A percentile compares a stretch with the other conserved stretches of the same genome.
Conservation (phyloP, 2,329 filamentous ascomycete genomes). For the Talaromyces piceae region DNA sequence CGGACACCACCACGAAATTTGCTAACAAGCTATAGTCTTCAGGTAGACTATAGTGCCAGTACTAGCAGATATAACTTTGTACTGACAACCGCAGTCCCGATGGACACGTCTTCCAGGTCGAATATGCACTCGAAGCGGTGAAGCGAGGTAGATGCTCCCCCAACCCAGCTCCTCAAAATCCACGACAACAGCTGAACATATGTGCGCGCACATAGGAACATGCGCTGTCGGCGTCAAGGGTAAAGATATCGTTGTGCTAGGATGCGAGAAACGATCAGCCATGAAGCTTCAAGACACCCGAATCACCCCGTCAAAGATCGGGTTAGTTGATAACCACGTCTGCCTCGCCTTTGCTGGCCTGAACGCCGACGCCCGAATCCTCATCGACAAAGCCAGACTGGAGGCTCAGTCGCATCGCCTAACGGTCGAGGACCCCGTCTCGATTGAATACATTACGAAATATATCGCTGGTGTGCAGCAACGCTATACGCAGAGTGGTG, state of each 20-base stretch:
- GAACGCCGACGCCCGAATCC: conserved; percentile 94
- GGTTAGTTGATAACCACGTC: conserved; percentile 89
- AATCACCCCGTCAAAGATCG: conserved; percentile 98
- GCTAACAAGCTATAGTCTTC: conserved; percentile 63
- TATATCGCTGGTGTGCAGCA: conserved; percentile 97
- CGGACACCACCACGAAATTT: conserved; percentile 13
- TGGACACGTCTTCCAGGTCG: conserved; percentile 98
- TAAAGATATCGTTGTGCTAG: conserved; percentile 84
- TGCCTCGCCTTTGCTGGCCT: conserved; percentile 95
- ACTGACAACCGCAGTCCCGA: conserved; percentile 65
- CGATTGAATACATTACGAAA: conserved; percentile 99
- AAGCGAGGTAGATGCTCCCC: conserved; percentile 66
- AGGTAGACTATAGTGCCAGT: conserved; percentile 46
- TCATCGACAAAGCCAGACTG: conserved; percentile 95
- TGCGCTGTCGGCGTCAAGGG: conserved; percentile 98
- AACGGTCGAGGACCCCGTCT: conserved; percentile 94
- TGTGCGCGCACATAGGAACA: conserved; percentile 56
- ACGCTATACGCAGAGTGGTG: conserved; percentile 96
- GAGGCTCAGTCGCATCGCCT: conserved; percentile 96
- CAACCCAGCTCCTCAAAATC: neutral
- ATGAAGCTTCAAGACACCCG: conserved; percentile 99
- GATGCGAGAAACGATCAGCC: conserved; percentile 96
- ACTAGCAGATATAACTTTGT: conserved; percentile 8
- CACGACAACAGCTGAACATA: neutral
- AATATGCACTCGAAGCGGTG: conserved; percentile 97